A percentile compares a stretch with the other conserved stretches of the same genome.
Evolutionary conservation across 148 eudicot species (phyloP).

Genomic region (Cornus suecica): DNA sequence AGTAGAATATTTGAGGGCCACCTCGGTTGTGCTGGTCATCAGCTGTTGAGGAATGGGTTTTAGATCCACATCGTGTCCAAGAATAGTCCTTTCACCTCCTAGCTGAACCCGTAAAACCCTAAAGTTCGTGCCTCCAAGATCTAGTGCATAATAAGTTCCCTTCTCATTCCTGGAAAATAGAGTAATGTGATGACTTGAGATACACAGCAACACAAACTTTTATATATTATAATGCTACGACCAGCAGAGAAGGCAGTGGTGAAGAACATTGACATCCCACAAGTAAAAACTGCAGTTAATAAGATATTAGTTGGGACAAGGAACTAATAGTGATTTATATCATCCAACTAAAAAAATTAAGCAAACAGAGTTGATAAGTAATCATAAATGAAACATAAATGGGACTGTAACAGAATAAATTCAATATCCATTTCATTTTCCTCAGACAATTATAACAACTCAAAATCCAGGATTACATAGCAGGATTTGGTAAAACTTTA

Average conservation of each 20-base stretch:
- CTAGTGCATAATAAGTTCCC: slow-evolving; percentile 80
- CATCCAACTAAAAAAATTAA: neutral
- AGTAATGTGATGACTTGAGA: neutral
- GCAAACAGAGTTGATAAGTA: too few relatives aligned
- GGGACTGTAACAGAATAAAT: neutral
- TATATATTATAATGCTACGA: neutral
- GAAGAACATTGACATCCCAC: neutral
- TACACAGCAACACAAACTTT: too few relatives aligned
- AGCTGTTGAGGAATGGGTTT: slow-evolving; percentile 71
- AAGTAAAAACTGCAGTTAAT: neutral
- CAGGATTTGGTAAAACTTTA: too few relatives aligned
- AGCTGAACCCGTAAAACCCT: slow-evolving; percentile 79
- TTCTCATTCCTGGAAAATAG: slow-evolving; percentile 62
- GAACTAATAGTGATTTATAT: neutral
- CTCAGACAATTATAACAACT: neutral
- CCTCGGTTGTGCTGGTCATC: slow-evolving; percentile 84
- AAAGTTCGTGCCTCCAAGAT: slow-evolving; percentile 89
- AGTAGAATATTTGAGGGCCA: slow-evolving; percentile 21
- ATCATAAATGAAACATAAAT: too few relatives aligned
- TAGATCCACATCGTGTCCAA: slow-evolving; percentile 48
- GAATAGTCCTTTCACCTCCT: slow-evolving; percentile 48
- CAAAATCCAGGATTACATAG: neutral
- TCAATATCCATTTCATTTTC: neutral
- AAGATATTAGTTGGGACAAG: neutral
- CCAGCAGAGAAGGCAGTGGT: neutral